Evolutionary conservation across 2,329 filamentous ascomycete species (phyloP).

Genomic region (Madurella mycetomatis): DNA sequence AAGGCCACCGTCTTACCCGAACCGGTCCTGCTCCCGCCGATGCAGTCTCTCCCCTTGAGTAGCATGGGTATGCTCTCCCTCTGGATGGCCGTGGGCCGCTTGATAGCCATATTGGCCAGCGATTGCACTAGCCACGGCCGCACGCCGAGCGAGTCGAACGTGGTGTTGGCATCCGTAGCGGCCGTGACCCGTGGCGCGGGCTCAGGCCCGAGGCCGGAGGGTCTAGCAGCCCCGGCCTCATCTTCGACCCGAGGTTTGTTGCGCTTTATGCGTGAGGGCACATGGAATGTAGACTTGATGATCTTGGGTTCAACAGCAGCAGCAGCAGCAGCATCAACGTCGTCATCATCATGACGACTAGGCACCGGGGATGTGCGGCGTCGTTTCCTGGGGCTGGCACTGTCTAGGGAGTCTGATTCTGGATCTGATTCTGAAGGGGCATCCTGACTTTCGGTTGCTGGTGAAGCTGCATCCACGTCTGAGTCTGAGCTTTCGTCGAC

Average conservation of each 20-base stretch:
- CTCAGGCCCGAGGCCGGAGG: constrained; percentile 5
- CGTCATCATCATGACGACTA: not conserved
- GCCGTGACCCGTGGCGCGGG: constrained; percentile 38
- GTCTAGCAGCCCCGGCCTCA: constrained; percentile 3
- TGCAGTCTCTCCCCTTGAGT: constrained; percentile 84
- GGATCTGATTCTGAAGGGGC: constrained; percentile 7
- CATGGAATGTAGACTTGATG: constrained; percentile 41
- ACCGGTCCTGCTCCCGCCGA: constrained; percentile 89
- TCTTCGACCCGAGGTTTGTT: constrained; percentile 24
- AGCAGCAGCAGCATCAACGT: constrained; percentile 10
- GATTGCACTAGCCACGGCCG: constrained; percentile 86
- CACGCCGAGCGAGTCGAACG: constrained; percentile 69
- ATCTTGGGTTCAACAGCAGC: constrained; percentile 28
- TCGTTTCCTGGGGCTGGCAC: constrained; percentile 41
- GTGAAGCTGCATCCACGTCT: constrained; percentile 18
- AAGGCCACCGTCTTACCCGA: constrained; percentile 98
- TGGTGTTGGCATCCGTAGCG: constrained; percentile 53
- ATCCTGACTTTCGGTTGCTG: not conserved
- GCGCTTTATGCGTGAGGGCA: constrained; percentile 50
- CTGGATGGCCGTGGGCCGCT: constrained; percentile 85
- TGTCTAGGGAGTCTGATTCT: constrained; percentile 33
- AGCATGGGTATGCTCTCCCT: constrained; percentile 91
- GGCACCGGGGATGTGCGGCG: constrained; percentile 36
- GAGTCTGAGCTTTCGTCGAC: constrained; percentile 16
- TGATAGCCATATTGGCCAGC: constrained; percentile 72